Base-by-base conservation (phyloP, 23 red algal species). In the Chondrus crispus region DNA sequence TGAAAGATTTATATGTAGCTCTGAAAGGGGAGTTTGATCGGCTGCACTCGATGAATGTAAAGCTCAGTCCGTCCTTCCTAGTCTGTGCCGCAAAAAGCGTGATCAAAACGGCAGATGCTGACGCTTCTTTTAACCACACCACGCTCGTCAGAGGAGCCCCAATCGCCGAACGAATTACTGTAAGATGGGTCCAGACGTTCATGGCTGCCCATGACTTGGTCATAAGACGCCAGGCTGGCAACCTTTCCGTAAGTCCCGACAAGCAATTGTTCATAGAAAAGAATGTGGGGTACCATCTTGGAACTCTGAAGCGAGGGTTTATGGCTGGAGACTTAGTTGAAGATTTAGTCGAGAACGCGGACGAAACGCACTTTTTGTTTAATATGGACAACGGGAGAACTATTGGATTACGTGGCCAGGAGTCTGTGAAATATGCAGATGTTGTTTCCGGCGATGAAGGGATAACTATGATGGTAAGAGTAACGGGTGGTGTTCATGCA, bases 401-500 rank as follows among this genome's bases (percentile, higher is more conserved):
- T 40, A 22, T 82, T 57, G 78, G 51, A 30, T 82, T 57, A 24
- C 20, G 14, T 50, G 78, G 47, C 40, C 44, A 52, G 5, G 46
- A 82, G 22, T 6, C 52, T 62, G 40, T 82, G 5, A 82, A 53
- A 6, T 82, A 82, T 82, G 45, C 46, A 19, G 44, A 82, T 82
- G 46, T 82, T 82, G 44, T 82, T 28, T 51, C 78, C 7, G 28
- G 52, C n/a, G 78, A 47, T 55, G 46, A 82, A 28, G 6, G 5
- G 32, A 57, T 82, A 26, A 82, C 78, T 58, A 52, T 82, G 78
- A 60, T 82, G 48, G 47, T 82, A n/a, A 40, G 5, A 11, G 52
- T 60, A 55, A 57, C 18, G 46, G 44, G 44, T 40, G 45, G 78
- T n/a, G 33, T 36, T 8, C 24, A 52, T 62, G 78, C 46, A 55